Evolutionary conservation across 148 eudicot species (phyloP), one percentile per base, ranked within the genome.

Genomic region (Camellia granthamiana): DNA sequence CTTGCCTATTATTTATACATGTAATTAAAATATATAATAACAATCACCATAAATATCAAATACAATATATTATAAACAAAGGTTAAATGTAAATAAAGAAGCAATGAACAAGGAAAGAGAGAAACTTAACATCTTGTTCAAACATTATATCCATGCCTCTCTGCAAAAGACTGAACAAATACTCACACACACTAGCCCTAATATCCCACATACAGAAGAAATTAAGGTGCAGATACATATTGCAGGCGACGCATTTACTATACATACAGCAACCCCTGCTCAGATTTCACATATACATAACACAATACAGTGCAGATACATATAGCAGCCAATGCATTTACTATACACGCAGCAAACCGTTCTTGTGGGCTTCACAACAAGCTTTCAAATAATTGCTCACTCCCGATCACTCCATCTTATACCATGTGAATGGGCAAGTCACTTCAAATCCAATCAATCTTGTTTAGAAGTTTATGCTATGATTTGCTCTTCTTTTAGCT

Each of bases 401-500:
- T 64, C 59, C 13, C 38, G 38, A 30, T 76, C 58, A 60, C 49
- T 74, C 11, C 7, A 79, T 7, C 69, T 41, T 21, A 69, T 61
- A 60, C 51, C 38, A 15, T 52, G 69, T 19, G 14, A 78, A 18
- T 66, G 64, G 65, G 74, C 63, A 52, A 68, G 75, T 13, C 6
- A 74, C 47, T 42, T 56, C 64, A 16, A 38, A 67, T 41, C 47
- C 12, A 38, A 60, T n/a, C 38, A 30, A 30, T 30, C 38, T 30
- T 30, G 38, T 30, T 30, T 30, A 43, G 30, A 77, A 58, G 23
- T 19, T 75, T 69, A 91, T 49, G 80, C 81, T 52, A 77, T 69
- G 69, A 81, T 83, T 77, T 87, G 85, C 85, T 87, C 98, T 81
- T 90, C 91, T 80, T 91, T 91, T n/a, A 90, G 89, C 73, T 87